Percentiles rank a stretch among this genome's conserved stretches.
These are phyloP conservation scores for Daldinia concentrica DNA, from an alignment of 495 filamentous ascomycete genomes.

Conservation along the genomic window DNA sequence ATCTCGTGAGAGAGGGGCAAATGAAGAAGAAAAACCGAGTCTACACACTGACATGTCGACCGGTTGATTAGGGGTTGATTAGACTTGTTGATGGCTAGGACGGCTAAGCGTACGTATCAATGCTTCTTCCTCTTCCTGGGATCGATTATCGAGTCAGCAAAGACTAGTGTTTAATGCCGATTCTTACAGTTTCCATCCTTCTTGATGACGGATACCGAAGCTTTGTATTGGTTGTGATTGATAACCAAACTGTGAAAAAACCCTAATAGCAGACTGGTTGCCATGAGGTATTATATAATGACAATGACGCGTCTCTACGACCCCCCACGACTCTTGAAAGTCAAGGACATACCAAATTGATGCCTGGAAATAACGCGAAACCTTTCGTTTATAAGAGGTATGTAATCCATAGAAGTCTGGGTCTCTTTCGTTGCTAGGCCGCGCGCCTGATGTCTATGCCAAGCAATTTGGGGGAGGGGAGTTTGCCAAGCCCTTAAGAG, in stretches of 20 bases:
- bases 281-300: conserved; percentile 22
- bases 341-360: not conserved
- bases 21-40: not conserved
- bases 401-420: not conserved
- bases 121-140: not conserved
- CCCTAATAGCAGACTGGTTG: not conserved
- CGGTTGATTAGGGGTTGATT: not conserved
- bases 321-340: not conserved
- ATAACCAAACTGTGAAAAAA: not conserved
- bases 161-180: conserved; percentile 3
- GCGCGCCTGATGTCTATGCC: conserved; percentile 16
- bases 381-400: conserved; percentile 3
- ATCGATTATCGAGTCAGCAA: conserved; percentile 9
- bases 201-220: not conserved
- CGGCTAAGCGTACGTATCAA: conserved; percentile 7
- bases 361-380: conserved; percentile 6
- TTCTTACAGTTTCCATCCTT: conserved; percentile 9
- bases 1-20: conserved; percentile 28
- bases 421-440: conserved; percentile 9
- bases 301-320: conserved; percentile 17
- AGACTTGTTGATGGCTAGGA: not conserved
- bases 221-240: not conserved
- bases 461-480: conserved; percentile 25
- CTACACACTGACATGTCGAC: not conserved
- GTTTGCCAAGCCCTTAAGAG: conserved; percentile 34